Percentiles rank a stretch among this genome's conserved stretches.
phyloP scores from a whole-genome alignment of 306 rosid genomes.

The Cucumis cinereus region DNA sequence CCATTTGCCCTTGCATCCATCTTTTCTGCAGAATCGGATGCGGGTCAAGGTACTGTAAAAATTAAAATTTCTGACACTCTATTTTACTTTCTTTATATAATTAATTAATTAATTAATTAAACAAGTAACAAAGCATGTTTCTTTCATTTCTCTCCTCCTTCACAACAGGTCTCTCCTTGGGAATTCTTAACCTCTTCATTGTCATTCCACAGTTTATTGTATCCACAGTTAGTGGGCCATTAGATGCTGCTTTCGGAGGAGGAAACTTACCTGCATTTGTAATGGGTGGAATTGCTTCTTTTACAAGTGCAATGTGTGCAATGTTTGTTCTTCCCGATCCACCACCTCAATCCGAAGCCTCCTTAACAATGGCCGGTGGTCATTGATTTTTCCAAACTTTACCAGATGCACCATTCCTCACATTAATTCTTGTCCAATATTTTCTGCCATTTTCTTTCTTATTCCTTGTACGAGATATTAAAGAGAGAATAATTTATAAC shows the following conservation, averaged over 20 bases:
- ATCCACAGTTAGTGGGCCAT: conserved; percentile 57
- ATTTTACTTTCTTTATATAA: background rate
- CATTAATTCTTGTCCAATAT: background rate
- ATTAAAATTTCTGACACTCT: too few relatives aligned
- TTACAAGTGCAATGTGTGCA: conserved; percentile 41
- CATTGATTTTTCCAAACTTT: background rate
- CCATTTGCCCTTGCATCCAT: conserved; percentile 93
- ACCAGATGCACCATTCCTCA: background rate
- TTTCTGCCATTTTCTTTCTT: too few relatives aligned
- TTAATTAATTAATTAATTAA: too few relatives aligned
- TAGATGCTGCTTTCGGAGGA: conserved; percentile 66
- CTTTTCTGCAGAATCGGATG: conserved; percentile 49
- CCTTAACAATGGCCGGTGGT: background rate
- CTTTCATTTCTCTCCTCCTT: too few relatives aligned
- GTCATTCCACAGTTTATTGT: conserved; percentile 42
- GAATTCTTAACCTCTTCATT: background rate
- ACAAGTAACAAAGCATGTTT: background rate
- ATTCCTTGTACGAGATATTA: too few relatives aligned
- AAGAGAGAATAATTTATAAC: too few relatives aligned
- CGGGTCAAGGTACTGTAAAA: conserved; percentile 63
- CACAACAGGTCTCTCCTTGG: background rate
- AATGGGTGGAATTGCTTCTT: conserved; percentile 54
- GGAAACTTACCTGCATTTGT: conserved; percentile 87
- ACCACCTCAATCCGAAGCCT: background rate
- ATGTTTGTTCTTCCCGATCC: conserved; percentile 10